These are phyloP conservation scores for Saccharomycopsis sp. DNA, from an alignment of 805 yeast species.

Conservation along the genomic window DNA sequence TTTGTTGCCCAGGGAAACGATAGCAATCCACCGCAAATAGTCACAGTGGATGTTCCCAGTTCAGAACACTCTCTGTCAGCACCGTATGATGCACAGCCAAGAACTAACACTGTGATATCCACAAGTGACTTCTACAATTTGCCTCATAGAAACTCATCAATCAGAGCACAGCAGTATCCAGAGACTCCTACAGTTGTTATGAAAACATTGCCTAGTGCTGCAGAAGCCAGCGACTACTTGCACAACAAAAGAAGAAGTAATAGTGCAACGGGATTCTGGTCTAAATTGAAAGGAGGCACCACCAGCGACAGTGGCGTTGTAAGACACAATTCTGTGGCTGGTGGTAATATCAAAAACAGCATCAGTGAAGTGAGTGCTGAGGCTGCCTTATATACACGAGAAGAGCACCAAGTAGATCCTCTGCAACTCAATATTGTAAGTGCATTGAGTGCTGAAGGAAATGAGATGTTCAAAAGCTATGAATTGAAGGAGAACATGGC, in stretches of 20 bases:
- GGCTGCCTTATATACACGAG: too few relatives aligned
- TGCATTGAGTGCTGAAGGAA: not conserved
- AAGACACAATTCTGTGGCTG: not conserved
- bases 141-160: conserved; percentile 5
- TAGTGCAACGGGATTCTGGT: not conserved
- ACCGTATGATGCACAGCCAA: not conserved
- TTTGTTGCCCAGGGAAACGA: not conserved
- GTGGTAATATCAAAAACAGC: not conserved
- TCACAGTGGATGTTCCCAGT: not conserved
- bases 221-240: not conserved
- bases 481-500: not conserved
- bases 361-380: too few relatives aligned
- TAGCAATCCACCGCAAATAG: not conserved
- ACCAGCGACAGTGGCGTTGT: not conserved
- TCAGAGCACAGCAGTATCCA: not conserved
- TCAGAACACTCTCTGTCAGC: not conserved
- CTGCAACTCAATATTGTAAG: not conserved
- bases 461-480: not conserved
- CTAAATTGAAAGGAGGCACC: not conserved
- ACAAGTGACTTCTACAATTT: conserved; percentile 9
- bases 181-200: not conserved
- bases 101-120: conserved; percentile 12
- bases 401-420: too few relatives aligned
- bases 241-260: not conserved
- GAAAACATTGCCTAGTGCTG: not conserved